Conservation (phyloP, 2,329 filamentous ascomycete genomes). For the Lecanicillium sp. region DNA sequence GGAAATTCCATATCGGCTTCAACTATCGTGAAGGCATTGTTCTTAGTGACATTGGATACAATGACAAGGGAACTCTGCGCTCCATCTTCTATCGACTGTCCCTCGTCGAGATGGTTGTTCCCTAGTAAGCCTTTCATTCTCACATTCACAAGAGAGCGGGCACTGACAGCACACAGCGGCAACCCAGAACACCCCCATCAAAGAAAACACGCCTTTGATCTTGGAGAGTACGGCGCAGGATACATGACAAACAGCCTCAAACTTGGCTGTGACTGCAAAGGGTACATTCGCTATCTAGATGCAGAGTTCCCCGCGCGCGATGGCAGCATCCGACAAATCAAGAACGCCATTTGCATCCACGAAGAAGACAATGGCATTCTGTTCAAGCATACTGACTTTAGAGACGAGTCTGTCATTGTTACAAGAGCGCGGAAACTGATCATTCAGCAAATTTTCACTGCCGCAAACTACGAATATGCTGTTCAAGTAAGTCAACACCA, state of each 20-base stretch:
- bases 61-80: constrained; percentile 70
- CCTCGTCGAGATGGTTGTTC: constrained; percentile 88
- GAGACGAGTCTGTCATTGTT: constrained; percentile 79
- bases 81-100: constrained; percentile 86
- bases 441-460: constrained; percentile 87
- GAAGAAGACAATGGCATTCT: constrained; percentile 78
- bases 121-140: constrained; percentile 49
- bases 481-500: constrained; percentile 25
- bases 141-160: too few relatives aligned
- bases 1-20: constrained; percentile 88
- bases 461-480: constrained; percentile 89
- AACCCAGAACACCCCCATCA: constrained; percentile 76
- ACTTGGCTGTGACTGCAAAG: constrained; percentile 80
- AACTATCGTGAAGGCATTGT: constrained; percentile 92
- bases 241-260: constrained; percentile 77
- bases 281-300: constrained; percentile 85
- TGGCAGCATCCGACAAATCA: constrained; percentile 71
- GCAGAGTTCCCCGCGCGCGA: constrained; percentile 74
- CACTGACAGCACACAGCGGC: constrained; percentile 32
- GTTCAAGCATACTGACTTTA: constrained; percentile 93
- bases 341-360: constrained; percentile 54
- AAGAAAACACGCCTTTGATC: constrained; percentile 73
- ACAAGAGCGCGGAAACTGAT: constrained; percentile 81
- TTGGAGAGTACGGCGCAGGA: constrained; percentile 73
- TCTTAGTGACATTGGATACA: constrained; percentile 82